Evolutionary conservation across 176 grass and related monocot genomes (phyloP).

Genomic region (Panicum miliaceum): DNA sequence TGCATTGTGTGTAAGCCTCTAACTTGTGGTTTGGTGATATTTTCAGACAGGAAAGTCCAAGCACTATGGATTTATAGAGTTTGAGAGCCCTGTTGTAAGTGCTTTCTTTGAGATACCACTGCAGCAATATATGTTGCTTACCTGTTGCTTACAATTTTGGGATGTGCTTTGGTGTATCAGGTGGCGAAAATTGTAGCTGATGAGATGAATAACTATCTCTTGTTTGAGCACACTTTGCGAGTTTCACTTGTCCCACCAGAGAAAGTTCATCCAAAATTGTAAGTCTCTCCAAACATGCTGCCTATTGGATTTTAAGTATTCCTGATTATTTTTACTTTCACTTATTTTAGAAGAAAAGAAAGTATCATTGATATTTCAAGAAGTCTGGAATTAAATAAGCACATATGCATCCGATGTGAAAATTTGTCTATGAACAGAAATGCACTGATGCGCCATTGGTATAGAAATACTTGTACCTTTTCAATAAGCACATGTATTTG

Average conservation of each 20-base stretch:
- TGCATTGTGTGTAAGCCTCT: slow-evolving; percentile 1
- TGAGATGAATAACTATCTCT: slow-evolving; percentile 92
- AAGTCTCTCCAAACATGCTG: slow-evolving; percentile 30
- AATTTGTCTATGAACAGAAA: background rate
- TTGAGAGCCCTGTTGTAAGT: slow-evolving; percentile 80
- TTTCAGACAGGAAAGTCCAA: slow-evolving; percentile 93
- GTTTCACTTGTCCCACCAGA: slow-evolving; percentile 63
- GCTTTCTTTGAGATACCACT: background rate
- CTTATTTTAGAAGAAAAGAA: background rate
- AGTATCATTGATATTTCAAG: background rate
- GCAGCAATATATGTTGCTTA: background rate
- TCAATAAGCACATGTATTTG: background rate
- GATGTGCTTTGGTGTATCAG: slow-evolving; percentile 46
- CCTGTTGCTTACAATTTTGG: slow-evolving; percentile 2
- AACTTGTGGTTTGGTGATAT: slow-evolving; percentile 32
- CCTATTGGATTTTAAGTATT: background rate
- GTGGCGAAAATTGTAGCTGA: slow-evolving; percentile 84
- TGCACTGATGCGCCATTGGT: too few relatives aligned
- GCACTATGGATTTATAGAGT: slow-evolving; percentile 93
- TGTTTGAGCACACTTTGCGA: slow-evolving; percentile 86
- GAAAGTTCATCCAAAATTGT: slow-evolving; percentile 86
- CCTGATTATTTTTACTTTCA: background rate
- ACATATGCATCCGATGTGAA: background rate
- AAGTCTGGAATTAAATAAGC: background rate
- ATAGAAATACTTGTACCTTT: background rate